Base-by-base conservation (phyloP, 257 asterid genomes). In the Jaltomata sinuosa region DNA sequence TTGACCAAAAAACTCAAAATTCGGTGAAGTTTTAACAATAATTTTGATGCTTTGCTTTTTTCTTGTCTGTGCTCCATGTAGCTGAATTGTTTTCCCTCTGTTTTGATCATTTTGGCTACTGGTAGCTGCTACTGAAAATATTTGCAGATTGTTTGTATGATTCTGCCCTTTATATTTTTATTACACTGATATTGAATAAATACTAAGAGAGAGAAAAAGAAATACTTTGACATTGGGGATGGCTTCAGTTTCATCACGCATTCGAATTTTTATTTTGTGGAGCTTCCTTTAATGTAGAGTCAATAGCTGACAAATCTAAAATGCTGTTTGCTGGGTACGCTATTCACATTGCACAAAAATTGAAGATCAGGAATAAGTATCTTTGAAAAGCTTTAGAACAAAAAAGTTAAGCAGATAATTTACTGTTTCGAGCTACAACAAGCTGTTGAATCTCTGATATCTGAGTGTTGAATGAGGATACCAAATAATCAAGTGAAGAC, bases 401-500 rank as follows among this genome's bases (percentile, higher is more conserved):
- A 45, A 34, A n/a, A 68, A 80, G 18, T 77, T 50, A 19, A 77
- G 62, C 81, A 27, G 18, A 52, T 29, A 80, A 29, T 27, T 42
- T 88, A 96, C 99, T 93, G 97, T 94, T 94, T 72, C 98, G 95
- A 84, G 99, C 99, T 83, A 94, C 88, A 55, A 94, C 97, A 80
- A 96, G 94, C 87, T 93, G 95, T 85, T 96, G 98, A 67, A 94
- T 94, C 89, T 93, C 95, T 11, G 97, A 85, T 19, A 93, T 86
- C 32, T 98, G 96, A 76, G 95, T 80, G 87, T 96, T 96, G 94
- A 96, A 96, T 12, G 97, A 93, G 14, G 97, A 89, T 77, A 96
- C 86, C 85, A 94, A 84, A 36, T 91, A 84, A 82, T 94, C 98
- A 7, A 96, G 93, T 69, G 99, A 93, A 32, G 95, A 61, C 54